These are phyloP conservation scores for Gracilaria gracilis DNA, from an alignment of 23 red algal genomes.

Conservation along the genomic window DNA sequence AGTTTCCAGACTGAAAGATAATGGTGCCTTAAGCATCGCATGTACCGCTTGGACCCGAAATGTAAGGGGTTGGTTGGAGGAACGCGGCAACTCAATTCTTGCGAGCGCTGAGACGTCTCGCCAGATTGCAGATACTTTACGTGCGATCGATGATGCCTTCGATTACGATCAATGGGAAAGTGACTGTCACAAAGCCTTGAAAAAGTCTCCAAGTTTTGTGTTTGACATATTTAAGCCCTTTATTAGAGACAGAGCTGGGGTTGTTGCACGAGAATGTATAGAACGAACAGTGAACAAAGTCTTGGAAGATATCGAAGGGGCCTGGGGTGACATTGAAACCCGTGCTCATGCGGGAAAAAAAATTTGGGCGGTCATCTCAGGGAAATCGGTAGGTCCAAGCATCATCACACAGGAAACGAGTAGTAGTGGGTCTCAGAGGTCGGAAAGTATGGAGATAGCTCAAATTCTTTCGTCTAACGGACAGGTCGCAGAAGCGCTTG, in stretches of 20 bases:
- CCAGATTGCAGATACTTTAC: conserved; percentile 54
- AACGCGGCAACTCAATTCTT: conserved; percentile 55
- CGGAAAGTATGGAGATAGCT: conserved; percentile 11
- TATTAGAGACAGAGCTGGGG: conserved; percentile 57
- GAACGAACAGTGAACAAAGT: conserved; percentile 46
- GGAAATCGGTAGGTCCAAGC: conserved; percentile 32
- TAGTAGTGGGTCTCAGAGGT: not conserved
- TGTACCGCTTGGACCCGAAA: conserved; percentile 29
- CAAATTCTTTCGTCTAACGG: conserved; percentile 44
- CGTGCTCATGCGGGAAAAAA: conserved; percentile 33
- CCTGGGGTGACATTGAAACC: conserved; percentile 30
- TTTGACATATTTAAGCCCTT: conserved; percentile 65
- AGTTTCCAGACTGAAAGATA: conserved; percentile 30
- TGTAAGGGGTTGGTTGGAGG: conserved; percentile 47
- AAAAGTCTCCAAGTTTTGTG: conserved; percentile 41
- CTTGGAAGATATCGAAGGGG: conserved; percentile 40
- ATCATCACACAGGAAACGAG: conserved; percentile 7
- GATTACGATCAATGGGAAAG: conserved; percentile 40
- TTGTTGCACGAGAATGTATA: conserved; percentile 48
- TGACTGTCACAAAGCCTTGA: conserved; percentile 47
- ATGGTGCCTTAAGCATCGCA: not conserved
- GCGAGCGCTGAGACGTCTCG: conserved; percentile 46
- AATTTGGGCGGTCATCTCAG: conserved; percentile 50
- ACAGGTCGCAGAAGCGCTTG: conserved; percentile 32
- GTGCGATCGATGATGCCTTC: conserved; percentile 49